phyloP scores from a whole-genome alignment of 352 stramenopile genomes.

The Phytophthora hybrid region DNA sequence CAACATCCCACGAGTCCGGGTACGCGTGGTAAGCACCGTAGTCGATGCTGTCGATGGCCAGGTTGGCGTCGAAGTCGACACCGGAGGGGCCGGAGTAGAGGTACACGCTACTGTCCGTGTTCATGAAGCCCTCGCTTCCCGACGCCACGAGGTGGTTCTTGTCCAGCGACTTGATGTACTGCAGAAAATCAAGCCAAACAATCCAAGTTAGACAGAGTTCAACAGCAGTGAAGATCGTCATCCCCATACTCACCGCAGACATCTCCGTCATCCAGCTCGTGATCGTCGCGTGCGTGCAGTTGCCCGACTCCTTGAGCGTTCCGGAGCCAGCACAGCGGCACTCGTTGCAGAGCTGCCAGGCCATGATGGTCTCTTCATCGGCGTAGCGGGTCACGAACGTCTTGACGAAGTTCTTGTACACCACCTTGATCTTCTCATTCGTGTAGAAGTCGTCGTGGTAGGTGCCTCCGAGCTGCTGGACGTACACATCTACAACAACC shows the following conservation, averaged over 20 bases:
- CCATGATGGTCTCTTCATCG: slow-evolving; percentile 36
- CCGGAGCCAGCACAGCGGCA: slow-evolving; percentile 41
- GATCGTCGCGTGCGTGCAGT: slow-evolving; percentile 32
- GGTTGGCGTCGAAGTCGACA: slow-evolving; percentile 33
- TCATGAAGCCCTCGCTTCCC: slow-evolving; percentile 35
- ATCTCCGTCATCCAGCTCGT: slow-evolving; percentile 24
- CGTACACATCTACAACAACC: slow-evolving; percentile 26
- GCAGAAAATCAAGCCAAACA: neutral
- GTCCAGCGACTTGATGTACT: slow-evolving; percentile 37
- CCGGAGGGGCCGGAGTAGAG: slow-evolving; percentile 32
- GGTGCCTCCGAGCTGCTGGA: slow-evolving; percentile 34
- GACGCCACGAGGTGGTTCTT: slow-evolving; percentile 35
- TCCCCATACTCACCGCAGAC: slow-evolving; percentile 15
- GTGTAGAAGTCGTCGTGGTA: slow-evolving; percentile 44
- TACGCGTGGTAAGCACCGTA: slow-evolving; percentile 39
- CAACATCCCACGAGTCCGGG: slow-evolving; percentile 28
- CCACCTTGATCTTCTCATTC: slow-evolving; percentile 33
- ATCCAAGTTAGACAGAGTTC: neutral
- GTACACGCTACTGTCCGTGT: slow-evolving; percentile 37
- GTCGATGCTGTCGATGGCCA: slow-evolving; percentile 31
- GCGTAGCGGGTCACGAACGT: slow-evolving; percentile 31
- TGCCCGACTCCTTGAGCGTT: slow-evolving; percentile 29
- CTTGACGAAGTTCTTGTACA: slow-evolving; percentile 35
- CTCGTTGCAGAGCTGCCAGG: slow-evolving; percentile 39
- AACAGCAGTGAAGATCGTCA: neutral